Evolutionary conservation across 1,139 yeast species (phyloP), one percentile per base, ranked within the genome.

Genomic region (Pneumocystis carinii): DNA sequence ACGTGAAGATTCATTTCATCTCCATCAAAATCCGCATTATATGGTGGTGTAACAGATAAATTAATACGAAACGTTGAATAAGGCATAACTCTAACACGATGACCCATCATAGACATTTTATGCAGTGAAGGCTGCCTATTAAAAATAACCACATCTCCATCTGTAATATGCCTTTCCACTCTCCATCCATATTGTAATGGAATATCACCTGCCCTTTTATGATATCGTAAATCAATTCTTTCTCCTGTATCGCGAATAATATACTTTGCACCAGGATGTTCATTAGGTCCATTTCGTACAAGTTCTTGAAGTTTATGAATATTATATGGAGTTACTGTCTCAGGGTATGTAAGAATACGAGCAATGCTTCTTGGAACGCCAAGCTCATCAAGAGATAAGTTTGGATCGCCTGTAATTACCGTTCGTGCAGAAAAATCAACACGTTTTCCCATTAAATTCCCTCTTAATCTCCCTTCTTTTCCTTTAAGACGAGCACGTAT

Each of bases 31-130:
- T 94, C 99, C 62, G 99, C 99, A 77, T 94, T 94, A 77, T 94
- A 94, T 35, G 99, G 99, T 17, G 97, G 89, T 0, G 98, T 92
- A 62, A 92, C 98, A 17, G 97, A 92, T 74, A 94, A 79, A 74
- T 92, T 94, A 77, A 94, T 80, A 77, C 99, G 85, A 79, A 94
- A 94, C 0, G 99, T 92, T 3, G 97, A 90, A 73, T 90, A 94
- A 15, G 99, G 99, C 96, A 94, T 90, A 62, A 92, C 98, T 73
- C 88, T 90, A 56, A 92, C 98, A 77, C 97, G 83, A 74, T 94
- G 99, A n/a, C 97, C 96, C 98, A 94, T 94, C 98, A 94, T 94
- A 66, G 97, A 90, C 97, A 94, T 92, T 48, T 94, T 94, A 78
- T 94, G 99, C 76, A 94, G 80, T 42, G 98, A 92, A 63, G 99